Percentiles rank a stretch among this genome's conserved stretches.
phyloP scores from a whole-genome alignment of 129 eudicot species.

The Centaurea solstitialis region DNA sequence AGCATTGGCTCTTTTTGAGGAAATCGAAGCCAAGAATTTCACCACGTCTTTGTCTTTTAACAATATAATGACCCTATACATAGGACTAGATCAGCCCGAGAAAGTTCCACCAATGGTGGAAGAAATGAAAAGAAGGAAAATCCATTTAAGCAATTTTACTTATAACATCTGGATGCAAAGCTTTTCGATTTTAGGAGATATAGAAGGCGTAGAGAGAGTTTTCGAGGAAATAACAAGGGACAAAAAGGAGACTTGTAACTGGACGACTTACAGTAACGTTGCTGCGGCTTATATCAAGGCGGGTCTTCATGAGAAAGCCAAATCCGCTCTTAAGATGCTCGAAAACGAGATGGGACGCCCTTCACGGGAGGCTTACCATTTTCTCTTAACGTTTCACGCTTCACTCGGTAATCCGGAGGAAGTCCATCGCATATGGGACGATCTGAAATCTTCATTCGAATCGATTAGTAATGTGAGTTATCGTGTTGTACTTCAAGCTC shows the following conservation, averaged over 20 bases:
- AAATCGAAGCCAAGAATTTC: constrained; percentile 53
- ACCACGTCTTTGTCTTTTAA: constrained; percentile 41
- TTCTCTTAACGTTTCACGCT: constrained; percentile 60
- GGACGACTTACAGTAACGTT: constrained; percentile 74
- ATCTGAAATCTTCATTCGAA: constrained; percentile 49
- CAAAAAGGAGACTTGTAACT: constrained; percentile 33
- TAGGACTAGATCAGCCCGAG: constrained; percentile 61
- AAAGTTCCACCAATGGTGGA: constrained; percentile 55
- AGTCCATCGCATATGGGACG: constrained; percentile 57
- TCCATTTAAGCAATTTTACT: constrained; percentile 39
- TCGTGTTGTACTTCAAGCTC: constrained; percentile 60
- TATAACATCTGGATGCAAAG: constrained; percentile 65
- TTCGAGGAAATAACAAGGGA: constrained; percentile 55
- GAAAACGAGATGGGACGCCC: constrained; percentile 49
- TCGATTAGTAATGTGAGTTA: constrained; percentile 44
- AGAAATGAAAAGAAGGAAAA: constrained; percentile 63
- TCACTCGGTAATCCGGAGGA: constrained; percentile 40
- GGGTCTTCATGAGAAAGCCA: constrained; percentile 62
- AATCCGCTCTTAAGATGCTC: constrained; percentile 48
- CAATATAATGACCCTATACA: constrained; percentile 65
- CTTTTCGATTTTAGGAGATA: constrained; percentile 50
- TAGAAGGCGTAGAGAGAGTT: constrained; percentile 74
- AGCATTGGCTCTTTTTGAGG: constrained; percentile 59
- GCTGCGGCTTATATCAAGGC: constrained; percentile 54
- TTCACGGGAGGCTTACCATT: constrained; percentile 52